Conservation (phyloP, 805 yeast genomes). For the Torulaspora quercuum region DNA sequence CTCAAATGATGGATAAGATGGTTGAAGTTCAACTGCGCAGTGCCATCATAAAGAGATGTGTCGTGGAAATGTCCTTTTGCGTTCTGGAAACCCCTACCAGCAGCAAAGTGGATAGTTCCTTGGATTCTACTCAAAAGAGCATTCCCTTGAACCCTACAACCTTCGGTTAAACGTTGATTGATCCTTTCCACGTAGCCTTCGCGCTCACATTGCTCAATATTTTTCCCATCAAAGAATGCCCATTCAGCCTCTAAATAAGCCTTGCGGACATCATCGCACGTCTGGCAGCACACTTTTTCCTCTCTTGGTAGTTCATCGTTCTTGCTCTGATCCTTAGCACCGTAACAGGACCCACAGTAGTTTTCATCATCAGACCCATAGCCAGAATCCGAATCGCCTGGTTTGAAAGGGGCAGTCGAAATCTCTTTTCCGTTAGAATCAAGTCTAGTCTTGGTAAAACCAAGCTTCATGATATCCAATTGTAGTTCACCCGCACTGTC, state of each 20-base stretch:
- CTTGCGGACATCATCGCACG: constrained; percentile 72
- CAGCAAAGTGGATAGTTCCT: constrained; percentile 94
- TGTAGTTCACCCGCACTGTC: constrained; percentile 86
- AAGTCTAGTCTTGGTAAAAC: constrained; percentile 68
- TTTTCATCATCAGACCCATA: constrained; percentile 37
- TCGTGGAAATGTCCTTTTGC: constrained; percentile 76
- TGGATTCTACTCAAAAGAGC: constrained; percentile 79
- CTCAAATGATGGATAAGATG: constrained; percentile 78
- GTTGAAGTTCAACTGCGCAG: constrained; percentile 64
- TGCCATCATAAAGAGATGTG: constrained; percentile 61
- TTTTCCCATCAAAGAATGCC: constrained; percentile 87
- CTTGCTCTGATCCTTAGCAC: constrained; percentile 60
- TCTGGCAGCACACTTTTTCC: constrained; percentile 69
- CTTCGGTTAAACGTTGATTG: constrained; percentile 63
- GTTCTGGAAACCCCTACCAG: constrained; percentile 71
- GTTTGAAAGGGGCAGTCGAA: constrained; percentile 40
- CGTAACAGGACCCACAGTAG: constrained; percentile 90
- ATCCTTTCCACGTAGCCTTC: constrained; percentile 78
- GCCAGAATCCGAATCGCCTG: constrained; percentile 39
- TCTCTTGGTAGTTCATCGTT: constrained; percentile 40
- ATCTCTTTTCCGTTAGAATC: constrained; percentile 50
- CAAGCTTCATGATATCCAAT: constrained; percentile 63
- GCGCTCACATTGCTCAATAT: constrained; percentile 83
- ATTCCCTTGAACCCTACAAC: constrained; percentile 81
- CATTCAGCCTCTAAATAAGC: constrained; percentile 78